Percentiles rank a stretch among this genome's conserved stretches.
Conservation (phyloP, 106 monocot species). For the Platanthera zijinensis region DNA sequence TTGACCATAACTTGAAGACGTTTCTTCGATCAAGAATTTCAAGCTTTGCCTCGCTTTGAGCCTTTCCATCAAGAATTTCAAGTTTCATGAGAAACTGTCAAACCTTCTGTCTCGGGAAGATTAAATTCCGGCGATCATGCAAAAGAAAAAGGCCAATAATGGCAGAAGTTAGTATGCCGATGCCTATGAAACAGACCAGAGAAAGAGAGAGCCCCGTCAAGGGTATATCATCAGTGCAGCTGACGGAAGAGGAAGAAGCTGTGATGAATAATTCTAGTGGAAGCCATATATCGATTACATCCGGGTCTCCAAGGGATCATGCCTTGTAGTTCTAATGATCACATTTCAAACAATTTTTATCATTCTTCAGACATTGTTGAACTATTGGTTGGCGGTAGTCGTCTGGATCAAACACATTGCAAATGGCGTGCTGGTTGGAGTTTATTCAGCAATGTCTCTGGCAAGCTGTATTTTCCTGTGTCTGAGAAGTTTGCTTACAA, state of each 20-base stretch:
- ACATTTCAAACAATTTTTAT: constrained; percentile 37
- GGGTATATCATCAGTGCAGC: constrained; percentile 13
- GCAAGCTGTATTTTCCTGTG: constrained; percentile 44
- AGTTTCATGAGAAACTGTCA: too few species aligned
- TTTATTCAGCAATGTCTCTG: constrained; percentile 44
- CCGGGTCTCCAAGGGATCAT: constrained; percentile 28
- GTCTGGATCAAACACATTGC: constrained; percentile 27
- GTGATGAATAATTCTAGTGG: constrained; percentile 63
- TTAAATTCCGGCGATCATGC: constrained; percentile 30
- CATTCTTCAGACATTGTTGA: constrained; percentile 45
- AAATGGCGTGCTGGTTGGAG: constrained; percentile 32
- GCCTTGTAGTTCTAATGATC: constrained; percentile 23
- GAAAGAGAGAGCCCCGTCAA: constrained; percentile 28
- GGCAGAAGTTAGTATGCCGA: background rate
- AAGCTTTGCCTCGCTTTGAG: too few species aligned
- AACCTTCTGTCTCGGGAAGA: too few species aligned
- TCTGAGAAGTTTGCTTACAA: constrained; percentile 38
- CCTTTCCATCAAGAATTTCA: too few species aligned
- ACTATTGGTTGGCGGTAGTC: constrained; percentile 68
- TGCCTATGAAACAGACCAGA: constrained; percentile 18
- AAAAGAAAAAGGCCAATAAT: background rate
- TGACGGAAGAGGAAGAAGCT: constrained; percentile 69
- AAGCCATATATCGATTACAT: constrained; percentile 64
- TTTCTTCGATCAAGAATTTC: too few species aligned
- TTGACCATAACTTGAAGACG: too few species aligned